Conservation (phyloP, 805 yeast species). For the Myxozyma geophila region DNA sequence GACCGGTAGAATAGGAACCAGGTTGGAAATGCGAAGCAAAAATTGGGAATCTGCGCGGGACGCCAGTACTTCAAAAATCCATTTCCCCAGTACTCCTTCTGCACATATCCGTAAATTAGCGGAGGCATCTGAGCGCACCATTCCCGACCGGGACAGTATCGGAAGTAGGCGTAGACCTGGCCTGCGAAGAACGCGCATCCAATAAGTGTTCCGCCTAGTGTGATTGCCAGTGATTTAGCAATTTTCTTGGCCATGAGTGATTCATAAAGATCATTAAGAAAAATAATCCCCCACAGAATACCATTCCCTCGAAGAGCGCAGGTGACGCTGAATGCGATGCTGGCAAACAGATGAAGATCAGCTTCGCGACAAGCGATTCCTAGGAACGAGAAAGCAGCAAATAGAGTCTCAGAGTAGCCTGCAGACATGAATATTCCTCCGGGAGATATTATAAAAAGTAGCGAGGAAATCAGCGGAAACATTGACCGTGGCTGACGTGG, state of each 20-base stretch:
- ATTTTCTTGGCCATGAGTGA: neutral
- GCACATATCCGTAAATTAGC: constrained; percentile 71
- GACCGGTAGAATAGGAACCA: constrained; percentile 50
- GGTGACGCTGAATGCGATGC: constrained; percentile 57
- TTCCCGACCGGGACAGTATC: constrained; percentile 76
- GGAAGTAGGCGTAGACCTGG: constrained; percentile 58
- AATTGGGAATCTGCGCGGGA: constrained; percentile 77
- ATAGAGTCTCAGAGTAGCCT: constrained; percentile 78
- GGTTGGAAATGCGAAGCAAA: constrained; percentile 76
- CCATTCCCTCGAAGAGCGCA: constrained; percentile 77
- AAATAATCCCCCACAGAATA: constrained; percentile 70
- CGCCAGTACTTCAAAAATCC: constrained; percentile 90
- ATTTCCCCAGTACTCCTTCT: constrained; percentile 73
- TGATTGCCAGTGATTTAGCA: constrained; percentile 23
- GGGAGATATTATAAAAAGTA: constrained; percentile 66
- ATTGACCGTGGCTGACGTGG: constrained; percentile 1
- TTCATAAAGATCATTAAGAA: constrained; percentile 57
- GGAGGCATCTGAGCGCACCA: constrained; percentile 74
- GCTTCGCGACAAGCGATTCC: constrained; percentile 60
- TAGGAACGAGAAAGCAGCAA: constrained; percentile 61
- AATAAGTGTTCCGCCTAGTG: constrained; percentile 63
- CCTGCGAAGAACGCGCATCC: constrained; percentile 53
- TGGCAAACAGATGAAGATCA: constrained; percentile 53
- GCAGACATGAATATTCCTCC: constrained; percentile 78
- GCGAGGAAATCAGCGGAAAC: constrained; percentile 48